Percentiles rank a stretch among this genome's conserved stretches.
These are phyloP conservation scores for Quillaja saponaria DNA, from an alignment of 306 rosid genomes.

Conservation along the genomic window DNA sequence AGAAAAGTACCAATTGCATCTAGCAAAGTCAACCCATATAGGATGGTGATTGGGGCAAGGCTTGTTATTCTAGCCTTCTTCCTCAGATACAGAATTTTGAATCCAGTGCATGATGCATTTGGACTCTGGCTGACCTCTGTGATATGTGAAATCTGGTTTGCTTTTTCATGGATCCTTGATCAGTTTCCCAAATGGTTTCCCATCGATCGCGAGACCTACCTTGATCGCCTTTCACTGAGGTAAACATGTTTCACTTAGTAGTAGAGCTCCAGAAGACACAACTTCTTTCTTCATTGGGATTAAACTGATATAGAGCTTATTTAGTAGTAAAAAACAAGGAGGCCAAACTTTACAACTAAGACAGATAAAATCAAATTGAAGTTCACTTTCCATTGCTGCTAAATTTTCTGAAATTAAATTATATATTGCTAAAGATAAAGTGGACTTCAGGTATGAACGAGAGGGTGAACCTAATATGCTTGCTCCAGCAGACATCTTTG, in stretches of 20 bases:
- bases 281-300: no score
- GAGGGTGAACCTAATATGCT: conserved; percentile 63
- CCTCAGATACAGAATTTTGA: conserved; percentile 72
- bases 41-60: conserved; percentile 80
- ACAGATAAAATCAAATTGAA: no score
- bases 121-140: conserved; percentile 84
- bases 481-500: conserved; percentile 68
- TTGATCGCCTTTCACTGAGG: conserved; percentile 89
- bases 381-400: no score
- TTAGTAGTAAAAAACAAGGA: no score
- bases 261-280: no score
- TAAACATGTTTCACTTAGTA: no score
- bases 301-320: no score
- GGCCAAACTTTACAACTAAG: no score
- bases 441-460: conserved; percentile 66
- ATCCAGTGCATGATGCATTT: conserved; percentile 77
- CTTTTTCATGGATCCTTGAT: conserved; percentile 83
- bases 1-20: conserved; percentile 75
- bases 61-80: conserved; percentile 69
- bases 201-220: conserved; percentile 70
- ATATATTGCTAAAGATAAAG: no score
- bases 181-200: conserved; percentile 96
- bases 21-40: conserved; percentile 82
- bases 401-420: no score
- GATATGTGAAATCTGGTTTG: conserved; percentile 87